Evolutionary conservation across 495 filamentous ascomycete species (phyloP).

Genomic region (Articulospora tetracladia): DNA sequence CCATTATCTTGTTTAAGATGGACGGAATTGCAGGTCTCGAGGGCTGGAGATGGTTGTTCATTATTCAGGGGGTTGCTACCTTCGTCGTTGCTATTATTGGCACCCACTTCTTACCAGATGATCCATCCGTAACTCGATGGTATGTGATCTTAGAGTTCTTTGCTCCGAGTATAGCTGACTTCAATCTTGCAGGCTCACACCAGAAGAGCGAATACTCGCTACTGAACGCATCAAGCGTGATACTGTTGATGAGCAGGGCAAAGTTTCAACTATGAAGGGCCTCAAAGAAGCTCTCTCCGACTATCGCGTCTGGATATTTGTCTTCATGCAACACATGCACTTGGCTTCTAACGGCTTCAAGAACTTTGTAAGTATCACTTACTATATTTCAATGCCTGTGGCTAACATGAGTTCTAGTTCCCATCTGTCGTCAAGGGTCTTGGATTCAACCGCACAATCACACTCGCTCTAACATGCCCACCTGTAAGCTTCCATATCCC

Average conservation of each 20-base stretch:
- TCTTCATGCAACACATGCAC: constrained; percentile 32
- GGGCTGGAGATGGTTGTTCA: constrained; percentile 42
- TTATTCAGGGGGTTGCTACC: constrained; percentile 61
- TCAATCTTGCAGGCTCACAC: constrained; percentile 20
- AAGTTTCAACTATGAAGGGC: constrained; percentile 23
- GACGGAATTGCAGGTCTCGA: constrained; percentile 24
- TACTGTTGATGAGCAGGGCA: constrained; percentile 23
- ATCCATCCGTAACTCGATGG: neutral
- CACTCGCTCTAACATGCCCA: constrained; percentile 17
- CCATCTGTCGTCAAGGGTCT: constrained; percentile 39
- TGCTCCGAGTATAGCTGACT: neutral
- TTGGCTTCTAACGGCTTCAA: constrained; percentile 30
- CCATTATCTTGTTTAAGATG: constrained; percentile 31
- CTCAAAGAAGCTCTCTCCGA: constrained; percentile 28
- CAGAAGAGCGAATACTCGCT: constrained; percentile 24
- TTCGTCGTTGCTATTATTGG: constrained; percentile 48
- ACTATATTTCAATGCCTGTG: neutral
- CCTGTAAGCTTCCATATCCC: constrained; percentile 1
- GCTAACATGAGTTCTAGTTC: constrained; percentile 23
- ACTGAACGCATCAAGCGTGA: constrained; percentile 28
- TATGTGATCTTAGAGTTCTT: constrained; percentile 26
- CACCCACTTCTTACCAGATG: constrained; percentile 37
- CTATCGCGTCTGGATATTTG: constrained; percentile 30
- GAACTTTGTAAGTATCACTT: constrained; percentile 23
- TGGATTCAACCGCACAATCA: constrained; percentile 31